A percentile compares a stretch with the other conserved stretches of the same genome.
Conservation (phyloP, 2,329 filamentous ascomycete species). For the Endocalyx cinctus region DNA sequence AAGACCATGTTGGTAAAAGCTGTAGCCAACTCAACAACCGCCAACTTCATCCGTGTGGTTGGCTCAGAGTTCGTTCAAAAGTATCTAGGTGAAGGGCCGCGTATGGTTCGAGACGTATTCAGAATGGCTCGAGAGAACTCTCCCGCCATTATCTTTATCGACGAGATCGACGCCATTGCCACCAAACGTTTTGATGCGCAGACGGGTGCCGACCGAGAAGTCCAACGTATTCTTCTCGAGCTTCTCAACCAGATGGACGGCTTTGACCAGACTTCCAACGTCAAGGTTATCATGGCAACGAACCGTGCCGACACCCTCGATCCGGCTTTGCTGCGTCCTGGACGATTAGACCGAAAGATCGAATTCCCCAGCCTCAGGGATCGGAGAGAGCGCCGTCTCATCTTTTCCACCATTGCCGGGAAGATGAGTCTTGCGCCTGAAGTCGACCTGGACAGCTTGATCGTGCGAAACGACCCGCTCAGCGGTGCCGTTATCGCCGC, state of each 20-base stretch:
- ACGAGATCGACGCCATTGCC: slow-evolving; percentile 97
- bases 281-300: slow-evolving; percentile 99
- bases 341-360: slow-evolving; percentile 95
- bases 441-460: slow-evolving; percentile 92
- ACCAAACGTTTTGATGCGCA: slow-evolving; percentile 99
- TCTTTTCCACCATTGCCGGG: slow-evolving; percentile 92
- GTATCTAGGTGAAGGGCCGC: slow-evolving; percentile 93
- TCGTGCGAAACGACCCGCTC: slow-evolving; percentile 92
- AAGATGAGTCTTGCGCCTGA: slow-evolving; percentile 98
- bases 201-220: slow-evolving; percentile 94
- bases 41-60: slow-evolving; percentile 96
- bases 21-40: slow-evolving; percentile 95
- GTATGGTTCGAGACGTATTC: slow-evolving; percentile 99
- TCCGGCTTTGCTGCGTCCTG: slow-evolving; percentile 87
- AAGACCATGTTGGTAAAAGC: slow-evolving; percentile 95
- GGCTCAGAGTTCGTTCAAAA: slow-evolving; percentile 99
- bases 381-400: slow-evolving; percentile 88
- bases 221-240: slow-evolving; percentile 96
- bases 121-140: slow-evolving; percentile 98
- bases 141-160: slow-evolving; percentile 98
- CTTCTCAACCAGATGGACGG: slow-evolving; percentile 99
- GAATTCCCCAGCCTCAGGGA: slow-evolving; percentile 96
- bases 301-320: slow-evolving; percentile 97
- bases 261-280: slow-evolving; percentile 97
- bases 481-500: slow-evolving; percentile 95